These are phyloP conservation scores for Sporothrix curviconia DNA, from an alignment of 2,329 filamentous ascomycete genomes.

Conservation along the genomic window DNA sequence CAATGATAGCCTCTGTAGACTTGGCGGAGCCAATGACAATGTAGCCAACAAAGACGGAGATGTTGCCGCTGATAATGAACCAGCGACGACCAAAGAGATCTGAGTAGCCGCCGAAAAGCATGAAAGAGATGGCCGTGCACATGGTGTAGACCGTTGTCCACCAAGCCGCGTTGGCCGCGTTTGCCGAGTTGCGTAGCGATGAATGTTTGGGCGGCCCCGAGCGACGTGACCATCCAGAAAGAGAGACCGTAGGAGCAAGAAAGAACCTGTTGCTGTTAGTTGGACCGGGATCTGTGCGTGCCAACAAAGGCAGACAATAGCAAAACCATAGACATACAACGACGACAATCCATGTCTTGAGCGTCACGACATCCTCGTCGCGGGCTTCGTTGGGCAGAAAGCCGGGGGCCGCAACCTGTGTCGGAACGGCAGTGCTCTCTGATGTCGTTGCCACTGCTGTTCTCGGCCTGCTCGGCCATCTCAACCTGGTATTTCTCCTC, in stretches of 20 bases:
- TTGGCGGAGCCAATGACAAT: constrained; percentile 33
- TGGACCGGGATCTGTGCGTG: no score
- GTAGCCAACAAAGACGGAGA: constrained; percentile 31
- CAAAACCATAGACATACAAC: constrained; percentile 1
- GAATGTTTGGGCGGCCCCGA: constrained; percentile 2
- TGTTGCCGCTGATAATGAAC: constrained; percentile 37
- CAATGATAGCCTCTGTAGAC: constrained; percentile 32
- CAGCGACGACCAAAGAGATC: constrained; percentile 41
- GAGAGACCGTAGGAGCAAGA: constrained; percentile 12
- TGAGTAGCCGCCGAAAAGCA: constrained; percentile 28
- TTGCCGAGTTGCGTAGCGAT: constrained; percentile 10
- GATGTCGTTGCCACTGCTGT: no score
- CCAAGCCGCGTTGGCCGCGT: constrained; percentile 10
- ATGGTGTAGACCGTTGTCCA: constrained; percentile 14
- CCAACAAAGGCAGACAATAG: neutral
- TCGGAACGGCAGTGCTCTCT: no score
- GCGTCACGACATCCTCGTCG: constrained; percentile 10
- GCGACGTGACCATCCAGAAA: constrained; percentile 13
- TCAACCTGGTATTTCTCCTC: no score
- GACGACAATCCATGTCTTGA: constrained; percentile 13
- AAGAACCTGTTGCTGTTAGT: neutral
- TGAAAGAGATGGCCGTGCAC: constrained; percentile 12
- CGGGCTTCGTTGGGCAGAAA: constrained; percentile 11
- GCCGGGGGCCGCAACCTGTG: no score
- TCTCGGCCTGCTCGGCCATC: no score